These are phyloP conservation scores for Spiraea crenata DNA, from an alignment of 331 rosid genomes.

Conservation along the genomic window DNA sequence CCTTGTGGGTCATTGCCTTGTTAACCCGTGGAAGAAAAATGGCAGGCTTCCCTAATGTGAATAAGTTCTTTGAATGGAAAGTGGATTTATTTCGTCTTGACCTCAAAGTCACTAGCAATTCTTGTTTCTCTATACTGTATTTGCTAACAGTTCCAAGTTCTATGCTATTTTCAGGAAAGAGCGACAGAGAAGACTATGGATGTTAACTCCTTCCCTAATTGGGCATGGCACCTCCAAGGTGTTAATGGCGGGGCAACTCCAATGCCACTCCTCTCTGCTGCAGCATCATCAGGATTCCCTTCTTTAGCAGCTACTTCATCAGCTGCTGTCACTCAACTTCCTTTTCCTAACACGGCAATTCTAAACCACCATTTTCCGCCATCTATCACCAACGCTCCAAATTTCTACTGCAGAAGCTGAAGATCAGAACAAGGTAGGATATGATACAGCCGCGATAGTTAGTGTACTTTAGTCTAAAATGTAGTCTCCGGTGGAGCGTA, in stretches of 20 bases:
- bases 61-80: not conserved
- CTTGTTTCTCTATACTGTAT: not conserved
- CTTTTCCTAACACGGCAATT: slow-evolving; percentile 33
- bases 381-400: slow-evolving; percentile 41
- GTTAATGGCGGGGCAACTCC: slow-evolving; percentile 49
- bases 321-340: slow-evolving; percentile 51
- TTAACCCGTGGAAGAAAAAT: not conserved
- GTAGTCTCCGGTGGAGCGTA: slow-evolving; percentile 19
- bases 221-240: slow-evolving; percentile 62
- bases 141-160: not conserved
- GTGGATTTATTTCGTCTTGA: not conserved
- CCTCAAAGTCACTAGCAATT: too few relatives aligned
- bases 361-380: slow-evolving; percentile 46
- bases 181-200: slow-evolving; percentile 69
- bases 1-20: not conserved
- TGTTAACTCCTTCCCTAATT: slow-evolving; percentile 44
- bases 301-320: slow-evolving; percentile 38
- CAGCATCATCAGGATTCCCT: slow-evolving; percentile 99
- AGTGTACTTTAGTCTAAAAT: slow-evolving; percentile 17
- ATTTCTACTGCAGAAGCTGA: slow-evolving; percentile 62
- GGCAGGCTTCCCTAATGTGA: not conserved
- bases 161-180: slow-evolving; percentile 59
- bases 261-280: slow-evolving; percentile 68
- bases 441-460: slow-evolving; percentile 1
- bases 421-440: slow-evolving; percentile 23